Conservation (phyloP, 2,329 filamentous ascomycete genomes). For the Scytalidium sp. region DNA sequence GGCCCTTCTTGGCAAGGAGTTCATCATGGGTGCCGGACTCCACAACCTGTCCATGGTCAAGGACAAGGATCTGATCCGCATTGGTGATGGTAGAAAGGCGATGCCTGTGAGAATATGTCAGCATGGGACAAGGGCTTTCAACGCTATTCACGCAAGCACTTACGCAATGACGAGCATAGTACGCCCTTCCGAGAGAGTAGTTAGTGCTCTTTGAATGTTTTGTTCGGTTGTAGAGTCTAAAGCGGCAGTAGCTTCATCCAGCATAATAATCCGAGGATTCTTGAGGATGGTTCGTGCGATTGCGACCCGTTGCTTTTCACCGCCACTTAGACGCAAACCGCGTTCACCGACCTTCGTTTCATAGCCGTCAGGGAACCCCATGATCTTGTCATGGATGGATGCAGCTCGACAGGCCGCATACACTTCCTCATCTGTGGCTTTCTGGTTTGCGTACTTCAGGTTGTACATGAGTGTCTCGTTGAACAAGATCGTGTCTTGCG, state of each 20-base stretch:
- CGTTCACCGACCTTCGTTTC: conserved; percentile 88
- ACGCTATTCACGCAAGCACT: too few species aligned
- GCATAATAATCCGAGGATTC: conserved; percentile 84
- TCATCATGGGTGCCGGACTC: conserved; percentile 79
- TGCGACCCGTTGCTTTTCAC: conserved; percentile 90
- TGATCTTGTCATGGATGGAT: conserved; percentile 89
- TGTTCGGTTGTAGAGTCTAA: conserved; percentile 91
- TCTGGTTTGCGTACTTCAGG: conserved; percentile 80
- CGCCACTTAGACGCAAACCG: conserved; percentile 80
- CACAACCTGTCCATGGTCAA: conserved; percentile 73
- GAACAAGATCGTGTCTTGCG: conserved; percentile 93
- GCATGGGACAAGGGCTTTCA: conserved; percentile 80
- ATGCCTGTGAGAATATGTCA: conserved; percentile 72
- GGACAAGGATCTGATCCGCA: conserved; percentile 81
- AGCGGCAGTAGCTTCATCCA: conserved; percentile 91
- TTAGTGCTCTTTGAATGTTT: conserved; percentile 85
- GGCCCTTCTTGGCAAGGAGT: conserved; percentile 65
- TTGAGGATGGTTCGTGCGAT: conserved; percentile 93
- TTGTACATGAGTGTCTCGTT: conserved; percentile 97
- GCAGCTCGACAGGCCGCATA: conserved; percentile 80
- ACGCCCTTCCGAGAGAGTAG: conserved; percentile 76
- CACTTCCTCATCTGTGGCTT: conserved; percentile 77
- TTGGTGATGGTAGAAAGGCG: conserved; percentile 83
- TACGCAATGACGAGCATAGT: conserved; percentile 95
- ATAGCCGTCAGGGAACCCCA: conserved; percentile 85